Evolutionary conservation across 225 moss, liverwort and hornwort species (phyloP), one percentile per base, ranked within the genome.

Genomic region (Takakia lepidozioides): DNA sequence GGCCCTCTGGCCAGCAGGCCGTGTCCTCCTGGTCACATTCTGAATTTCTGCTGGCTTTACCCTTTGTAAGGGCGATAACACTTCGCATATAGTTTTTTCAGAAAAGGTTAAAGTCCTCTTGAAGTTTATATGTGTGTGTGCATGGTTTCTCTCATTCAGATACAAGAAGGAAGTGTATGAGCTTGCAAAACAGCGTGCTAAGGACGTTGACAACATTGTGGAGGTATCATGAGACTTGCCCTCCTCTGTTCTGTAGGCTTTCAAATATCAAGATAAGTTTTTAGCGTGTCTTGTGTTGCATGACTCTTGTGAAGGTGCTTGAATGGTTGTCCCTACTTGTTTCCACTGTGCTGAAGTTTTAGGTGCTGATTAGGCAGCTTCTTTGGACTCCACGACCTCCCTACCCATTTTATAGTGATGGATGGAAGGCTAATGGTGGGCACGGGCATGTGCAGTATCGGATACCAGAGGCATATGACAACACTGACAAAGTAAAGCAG

Each of bases 401-500:
- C n/a, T n/a, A n/a, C n/a, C n/a, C n/a, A n/a, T n/a, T n/a, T n/a
- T n/a, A n/a, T n/a, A n/a, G n/a, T n/a, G n/a, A n/a, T n/a, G n/a
- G n/a, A n/a, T n/a, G n/a, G n/a, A n/a, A n/a, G n/a, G n/a, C n/a
- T n/a, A n/a, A n/a, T n/a, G n/a, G n/a, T n/a, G n/a, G n/a, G n/a
- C n/a, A n/a, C n/a, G n/a, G n/a, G n/a, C n/a, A 14, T 39, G 8
- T 67, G 59, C 77, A 87, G 78, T 93, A 93, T 74, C 85, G 78
- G 46, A 88, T 93, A 70, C 93, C 88, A 19, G 83, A 80, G 43
- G 93, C 93, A 0, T 93, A 93, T 50, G 93, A 93, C 60, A 69
- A 72, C 28, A 68, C 68, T 29, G 95, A 85, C 38, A 83, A 67
- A 74, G 95, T 91, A 42, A 78, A 74, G 27, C 91, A 91, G 55